These are phyloP conservation scores for Ulmus americana DNA, from an alignment of 331 rosid species.

Conservation along the genomic window DNA sequence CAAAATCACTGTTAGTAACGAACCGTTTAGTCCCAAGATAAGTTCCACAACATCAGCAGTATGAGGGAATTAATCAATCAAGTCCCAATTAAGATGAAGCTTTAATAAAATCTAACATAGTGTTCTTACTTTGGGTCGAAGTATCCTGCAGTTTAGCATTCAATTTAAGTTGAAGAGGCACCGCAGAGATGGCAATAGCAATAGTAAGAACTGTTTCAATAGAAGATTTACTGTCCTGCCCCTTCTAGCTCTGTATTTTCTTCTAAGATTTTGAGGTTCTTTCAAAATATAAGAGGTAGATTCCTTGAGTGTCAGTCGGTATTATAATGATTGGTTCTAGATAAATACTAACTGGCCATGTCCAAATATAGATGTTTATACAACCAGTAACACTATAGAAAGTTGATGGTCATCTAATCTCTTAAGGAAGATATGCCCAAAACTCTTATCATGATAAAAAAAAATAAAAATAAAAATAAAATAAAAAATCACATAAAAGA, in stretches of 20 bases:
- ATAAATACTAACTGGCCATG: not conserved
- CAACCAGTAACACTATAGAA: not conserved
- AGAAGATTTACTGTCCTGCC: not conserved
- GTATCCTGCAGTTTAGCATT: not conserved
- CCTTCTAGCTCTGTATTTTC: not conserved
- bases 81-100: not conserved
- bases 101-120: not conserved
- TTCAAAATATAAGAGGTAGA: not conserved
- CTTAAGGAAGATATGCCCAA: not conserved
- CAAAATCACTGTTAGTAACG: not conserved
- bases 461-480: too few species aligned
- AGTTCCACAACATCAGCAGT: not conserved
- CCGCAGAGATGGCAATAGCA: not conserved
- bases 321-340: not conserved
- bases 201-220: not conserved
- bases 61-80: not conserved
- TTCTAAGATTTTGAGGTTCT: not conserved
- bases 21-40: conserved; percentile 2
- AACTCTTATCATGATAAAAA: not conserved
- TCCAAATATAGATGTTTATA: not conserved
- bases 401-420: not conserved
- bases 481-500: not conserved
- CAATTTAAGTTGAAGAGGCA: not conserved
- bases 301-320: not conserved
- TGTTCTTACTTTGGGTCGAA: not conserved